Evolutionary conservation across 176 grass and related monocot species (phyloP).

Genomic region (Coix lacrymajobi): DNA sequence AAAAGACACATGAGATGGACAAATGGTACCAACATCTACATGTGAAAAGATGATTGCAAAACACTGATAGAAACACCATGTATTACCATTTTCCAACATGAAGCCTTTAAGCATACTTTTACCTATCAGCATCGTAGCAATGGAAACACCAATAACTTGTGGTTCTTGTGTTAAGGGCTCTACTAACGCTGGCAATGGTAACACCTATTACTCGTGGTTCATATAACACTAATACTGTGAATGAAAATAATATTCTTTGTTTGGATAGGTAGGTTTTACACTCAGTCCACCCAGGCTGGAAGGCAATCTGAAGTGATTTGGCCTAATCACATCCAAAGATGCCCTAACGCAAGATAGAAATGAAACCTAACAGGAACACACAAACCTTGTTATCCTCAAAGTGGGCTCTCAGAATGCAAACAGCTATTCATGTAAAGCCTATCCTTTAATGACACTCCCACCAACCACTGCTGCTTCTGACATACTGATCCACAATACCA

Average conservation of each 20-base stretch:
- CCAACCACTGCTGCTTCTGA: slow-evolving; percentile 73
- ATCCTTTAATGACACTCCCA: slow-evolving; percentile 28
- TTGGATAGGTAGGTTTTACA: neutral
- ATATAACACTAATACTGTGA: slow-evolving; percentile 8
- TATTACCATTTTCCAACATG: neutral
- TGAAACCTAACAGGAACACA: neutral
- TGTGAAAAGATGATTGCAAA: neutral
- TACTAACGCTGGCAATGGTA: neutral
- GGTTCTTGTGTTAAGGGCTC: neutral
- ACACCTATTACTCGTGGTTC: neutral
- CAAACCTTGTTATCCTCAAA: slow-evolving; percentile 34
- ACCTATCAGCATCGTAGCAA: neutral
- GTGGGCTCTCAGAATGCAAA: neutral
- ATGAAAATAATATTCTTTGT: neutral
- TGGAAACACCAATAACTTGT: slow-evolving; percentile 5
- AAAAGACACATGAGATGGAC: slow-evolving; percentile 23
- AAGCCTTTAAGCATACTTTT: neutral
- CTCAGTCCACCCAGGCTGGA: neutral
- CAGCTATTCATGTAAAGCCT: neutral
- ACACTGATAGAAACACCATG: neutral
- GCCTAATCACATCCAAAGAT: neutral
- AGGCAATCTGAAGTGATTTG: neutral
- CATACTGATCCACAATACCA: slow-evolving; percentile 53
- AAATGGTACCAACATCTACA: neutral
- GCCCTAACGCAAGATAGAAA: neutral